Evolutionary conservation across 257 asterid genomes (phyloP), one percentile per base, ranked within the genome.

Genomic region (Rhazya stricta): DNA sequence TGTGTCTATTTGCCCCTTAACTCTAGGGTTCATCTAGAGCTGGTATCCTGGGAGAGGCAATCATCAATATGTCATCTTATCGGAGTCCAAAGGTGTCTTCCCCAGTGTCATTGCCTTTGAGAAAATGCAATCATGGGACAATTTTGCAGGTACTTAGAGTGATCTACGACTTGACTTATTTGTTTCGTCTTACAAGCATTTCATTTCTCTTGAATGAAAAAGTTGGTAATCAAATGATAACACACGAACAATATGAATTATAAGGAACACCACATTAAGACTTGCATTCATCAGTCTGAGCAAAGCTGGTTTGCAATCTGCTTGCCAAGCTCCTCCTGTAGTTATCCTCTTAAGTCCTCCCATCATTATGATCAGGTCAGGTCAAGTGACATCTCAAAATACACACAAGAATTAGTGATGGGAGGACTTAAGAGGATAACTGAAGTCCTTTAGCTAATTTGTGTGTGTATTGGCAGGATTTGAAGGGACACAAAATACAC

Each of bases 41-140:
- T 54, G 91, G 87, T 75, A 85, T 78, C 69, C 93, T 94, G 25
- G 99, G 99, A 72, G 99, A 94, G 82, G 88, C 83, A 70, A 87
- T 77, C 15, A 76, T 92, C 80, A 86, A 94, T 63, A 23, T 90
- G 80, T 87, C 90, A 72, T 82, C 78, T 27, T 87, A 81, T 76
- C 77, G 76, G 69, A 61, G 85, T 81, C 83, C 97, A 74, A 88
- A 83, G 53, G 63, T 63, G 63, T 71, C 96, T 71, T 61, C 89
- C 79, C 81, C 95, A 42, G 84, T 94, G 83, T 88, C 89, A 60
- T 85, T 80, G 78, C 96, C 97, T 54, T 83, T 94, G 66, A 79
- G 80, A 79, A 90, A 88, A 80, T 90, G 97, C 88, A 90, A 81
- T 62, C 84, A 87, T 42, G 96, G 96, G 43, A 88, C 97, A 30